A percentile compares a stretch with the other conserved stretches of the same genome.
Conservation (phyloP, 805 yeast genomes). For the Saturnispora diversa region DNA sequence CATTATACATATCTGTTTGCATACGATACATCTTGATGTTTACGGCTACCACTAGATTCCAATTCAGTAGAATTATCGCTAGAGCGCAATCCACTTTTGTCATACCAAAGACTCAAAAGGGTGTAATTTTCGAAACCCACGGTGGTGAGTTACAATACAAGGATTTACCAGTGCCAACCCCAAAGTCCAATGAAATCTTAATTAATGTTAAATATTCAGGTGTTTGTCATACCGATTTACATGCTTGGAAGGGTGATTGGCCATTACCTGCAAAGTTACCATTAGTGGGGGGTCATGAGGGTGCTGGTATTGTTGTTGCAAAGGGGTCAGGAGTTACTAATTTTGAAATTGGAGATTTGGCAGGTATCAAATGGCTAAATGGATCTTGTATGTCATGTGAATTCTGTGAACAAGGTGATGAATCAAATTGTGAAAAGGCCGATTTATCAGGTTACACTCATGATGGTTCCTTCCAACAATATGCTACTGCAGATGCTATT, state of each 20-base stretch:
- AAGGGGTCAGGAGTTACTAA: conserved; percentile 51
- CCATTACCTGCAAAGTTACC: conserved; percentile 52
- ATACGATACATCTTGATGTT: no score
- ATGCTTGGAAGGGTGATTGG: conserved; percentile 71
- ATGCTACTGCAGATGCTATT: conserved; percentile 45
- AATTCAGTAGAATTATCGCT: conserved; percentile 15
- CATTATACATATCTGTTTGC: no score
- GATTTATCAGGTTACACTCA: conserved; percentile 70
- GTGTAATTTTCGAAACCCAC: conserved; percentile 58
- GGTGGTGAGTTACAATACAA: conserved; percentile 57
- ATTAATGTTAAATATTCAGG: conserved; percentile 66
- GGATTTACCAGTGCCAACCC: conserved; percentile 65
- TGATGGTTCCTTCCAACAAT: conserved; percentile 52
- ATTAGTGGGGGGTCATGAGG: conserved; percentile 66
- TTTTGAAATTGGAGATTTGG: conserved; percentile 56
- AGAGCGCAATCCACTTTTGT: conserved; percentile 25
- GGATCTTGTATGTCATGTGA: conserved; percentile 61
- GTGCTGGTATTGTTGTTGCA: conserved; percentile 64
- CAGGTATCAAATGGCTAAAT: conserved; percentile 64
- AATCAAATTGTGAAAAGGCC: conserved; percentile 61
- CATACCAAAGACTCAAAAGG: conserved; percentile 62
- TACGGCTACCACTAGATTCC: conserved; percentile 17
- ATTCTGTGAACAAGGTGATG: conserved; percentile 49
- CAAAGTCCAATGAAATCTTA: conserved; percentile 56
- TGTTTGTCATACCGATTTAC: conserved; percentile 69